phyloP scores from a whole-genome alignment of 1,139 yeast species.

The Pichia sp. region DNA sequence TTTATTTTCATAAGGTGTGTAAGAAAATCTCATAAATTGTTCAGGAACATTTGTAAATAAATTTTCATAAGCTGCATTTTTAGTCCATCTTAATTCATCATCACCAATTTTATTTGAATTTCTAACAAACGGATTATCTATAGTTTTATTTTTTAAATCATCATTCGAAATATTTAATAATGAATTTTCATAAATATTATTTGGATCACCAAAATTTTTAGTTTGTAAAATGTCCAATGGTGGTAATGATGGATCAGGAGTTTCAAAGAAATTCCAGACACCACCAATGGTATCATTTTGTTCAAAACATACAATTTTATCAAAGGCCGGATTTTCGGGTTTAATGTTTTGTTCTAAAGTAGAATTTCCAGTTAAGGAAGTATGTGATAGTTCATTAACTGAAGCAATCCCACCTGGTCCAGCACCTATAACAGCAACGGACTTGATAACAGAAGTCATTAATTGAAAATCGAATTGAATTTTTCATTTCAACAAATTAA shows the following conservation, averaged over 20 bases:
- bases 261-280: conserved; percentile 32
- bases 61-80: conserved; percentile 33
- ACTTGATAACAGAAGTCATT: conserved; percentile 11
- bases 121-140: conserved; percentile 11
- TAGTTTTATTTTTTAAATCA: conserved; percentile 5
- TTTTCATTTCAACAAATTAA: too few species aligned
- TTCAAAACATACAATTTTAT: conserved; percentile 35
- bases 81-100: conserved; percentile 17
- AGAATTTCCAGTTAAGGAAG: conserved; percentile 12
- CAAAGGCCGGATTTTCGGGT: conserved; percentile 30
- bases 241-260: conserved; percentile 28
- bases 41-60: conserved; percentile 46
- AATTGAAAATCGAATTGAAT: too few species aligned
- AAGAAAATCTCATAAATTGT: conserved; percentile 40
- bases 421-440: conserved; percentile 45
- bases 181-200: conserved; percentile 13
- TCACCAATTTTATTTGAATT: conserved; percentile 2
- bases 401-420: conserved; percentile 48
- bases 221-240: conserved; percentile 2
- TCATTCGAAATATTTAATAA: neutral
- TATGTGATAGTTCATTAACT: conserved; percentile 32
- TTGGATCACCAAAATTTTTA: conserved; percentile 9
- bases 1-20: conserved; percentile 8
- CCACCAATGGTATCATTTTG: conserved; percentile 41
- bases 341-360: conserved; percentile 15